These are phyloP conservation scores for Ophiorrhiza pumila DNA, from an alignment of 257 asterid genomes.

Conservation along the genomic window DNA sequence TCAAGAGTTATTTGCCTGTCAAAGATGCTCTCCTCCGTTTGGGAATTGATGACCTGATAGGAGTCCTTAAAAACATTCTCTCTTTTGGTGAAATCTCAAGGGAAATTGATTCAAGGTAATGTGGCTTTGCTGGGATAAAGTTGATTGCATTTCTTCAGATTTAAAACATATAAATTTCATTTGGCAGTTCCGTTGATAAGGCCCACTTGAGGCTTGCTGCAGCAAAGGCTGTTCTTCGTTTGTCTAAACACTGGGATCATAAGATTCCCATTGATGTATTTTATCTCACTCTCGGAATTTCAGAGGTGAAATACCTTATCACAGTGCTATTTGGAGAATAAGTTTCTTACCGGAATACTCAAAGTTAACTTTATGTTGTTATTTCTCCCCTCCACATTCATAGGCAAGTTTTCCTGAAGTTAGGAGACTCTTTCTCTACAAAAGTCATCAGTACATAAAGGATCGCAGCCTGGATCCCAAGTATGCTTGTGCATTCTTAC, in stretches of 20 bases:
- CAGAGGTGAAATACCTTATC: constrained; percentile 57
- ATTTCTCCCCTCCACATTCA: background rate
- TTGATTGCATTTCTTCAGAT: constrained; percentile 6
- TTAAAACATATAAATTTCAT: constrained; percentile 16
- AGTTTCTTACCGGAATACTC: background rate
- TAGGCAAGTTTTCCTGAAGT: constrained; percentile 86
- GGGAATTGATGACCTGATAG: constrained; percentile 73
- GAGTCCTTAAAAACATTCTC: constrained; percentile 70
- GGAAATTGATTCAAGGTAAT: constrained; percentile 77
- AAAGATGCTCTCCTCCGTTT: constrained; percentile 93
- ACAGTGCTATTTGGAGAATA: constrained; percentile 1
- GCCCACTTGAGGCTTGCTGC: constrained; percentile 98
- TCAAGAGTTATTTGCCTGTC: constrained; percentile 92
- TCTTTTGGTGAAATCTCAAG: constrained; percentile 66
- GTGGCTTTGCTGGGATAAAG: constrained; percentile 7
- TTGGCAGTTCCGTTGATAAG: constrained; percentile 71
- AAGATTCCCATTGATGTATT: constrained; percentile 82
- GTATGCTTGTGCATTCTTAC: constrained; percentile 86
- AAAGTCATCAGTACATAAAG: constrained; percentile 84
- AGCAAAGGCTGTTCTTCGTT: constrained; percentile 94
- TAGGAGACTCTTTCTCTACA: constrained; percentile 60
- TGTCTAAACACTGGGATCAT: constrained; percentile 91
- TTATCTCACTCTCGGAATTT: constrained; percentile 67
- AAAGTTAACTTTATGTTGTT: background rate
- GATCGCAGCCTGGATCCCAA: constrained; percentile 87